Base-by-base conservation (phyloP, 1,139 yeast species). In the Sugiyamaella novakii region DNA sequence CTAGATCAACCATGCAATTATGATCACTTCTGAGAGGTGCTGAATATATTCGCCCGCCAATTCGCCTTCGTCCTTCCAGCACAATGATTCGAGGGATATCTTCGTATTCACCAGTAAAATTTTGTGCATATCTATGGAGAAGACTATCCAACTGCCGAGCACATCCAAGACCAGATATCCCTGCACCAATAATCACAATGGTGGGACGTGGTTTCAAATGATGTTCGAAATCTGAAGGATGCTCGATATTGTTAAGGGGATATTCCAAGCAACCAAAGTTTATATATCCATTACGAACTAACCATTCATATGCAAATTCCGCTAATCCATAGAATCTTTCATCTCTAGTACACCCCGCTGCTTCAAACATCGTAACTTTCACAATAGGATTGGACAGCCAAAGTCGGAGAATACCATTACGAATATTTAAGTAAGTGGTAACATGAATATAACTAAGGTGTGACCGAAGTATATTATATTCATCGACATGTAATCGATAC, bases 321-420 rank as follows among this genome's bases (percentile, higher is more conserved):
- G 76, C 75, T 24, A 73, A 58, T 5, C 63, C 66, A 47, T 67
- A 71, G 53, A 60, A 71, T 8, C 74, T 63, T 28, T 68, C 72
- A 25, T 71, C 72, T 18, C 69, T 62, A 11, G 69, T 72, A 52
- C 75, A 71, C 2, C 77, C 76, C 0, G 72, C 74, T 1, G 77
- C 77, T 53, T 73, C 77, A 7, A 66, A 62, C 39, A 65, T 58
- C 1, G 74, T 70, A 14, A 73, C 76, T 34, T 65, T 63, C 1
- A 72, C 71, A 33, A 68, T 62, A 18, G 76, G 76, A 53, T 73
- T 72, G 21, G 71, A 67, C 3, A 71, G 59, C 77, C 77, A 73
- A n/a, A 72, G 58, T 21, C 75, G 59, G 35, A 72, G 56, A 37
- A 73, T 70, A 6, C 74, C 75, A 53, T 72, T 73, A 19, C 76